phyloP scores from a whole-genome alignment of 495 filamentous ascomycete genomes.

The Penicillium turbatum region DNA sequence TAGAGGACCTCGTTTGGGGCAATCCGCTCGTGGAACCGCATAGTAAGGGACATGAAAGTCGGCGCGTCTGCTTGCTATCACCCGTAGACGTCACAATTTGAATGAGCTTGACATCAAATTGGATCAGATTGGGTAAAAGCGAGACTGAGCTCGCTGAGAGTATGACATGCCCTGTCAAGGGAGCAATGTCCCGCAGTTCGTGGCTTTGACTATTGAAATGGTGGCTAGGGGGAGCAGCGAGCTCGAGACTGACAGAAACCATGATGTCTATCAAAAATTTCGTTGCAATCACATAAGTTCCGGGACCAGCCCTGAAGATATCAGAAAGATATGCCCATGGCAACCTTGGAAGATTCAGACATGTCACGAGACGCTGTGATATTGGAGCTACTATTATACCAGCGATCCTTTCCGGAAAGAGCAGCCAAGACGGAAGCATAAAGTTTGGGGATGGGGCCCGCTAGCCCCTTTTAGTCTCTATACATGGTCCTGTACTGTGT shows the following conservation, averaged over 20 bases:
- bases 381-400: not conserved
- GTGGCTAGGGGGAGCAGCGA: not conserved
- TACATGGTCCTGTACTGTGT: too few species aligned
- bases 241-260: not conserved
- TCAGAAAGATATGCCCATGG: too few species aligned
- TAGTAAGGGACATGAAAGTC: not conserved
- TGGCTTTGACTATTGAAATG: not conserved
- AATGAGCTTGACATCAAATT: not conserved
- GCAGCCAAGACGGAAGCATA: not conserved
- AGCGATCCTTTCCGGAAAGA: not conserved
- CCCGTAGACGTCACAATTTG: not conserved
- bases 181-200: not conserved
- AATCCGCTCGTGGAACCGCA: not conserved
- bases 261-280: not conserved
- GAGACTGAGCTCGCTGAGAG: not conserved
- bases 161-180: not conserved
- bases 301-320: too few species aligned
- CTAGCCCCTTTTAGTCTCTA: not conserved
- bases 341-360: not conserved
- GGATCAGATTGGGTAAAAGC: not conserved
- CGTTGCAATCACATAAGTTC: not conserved
- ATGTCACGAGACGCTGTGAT: not conserved
- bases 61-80: not conserved
- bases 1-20: too few species aligned
- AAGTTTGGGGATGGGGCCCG: not conserved